Evolutionary conservation across 441 rosid genomes (phyloP).

Genomic region (Jatropha podagrica): DNA sequence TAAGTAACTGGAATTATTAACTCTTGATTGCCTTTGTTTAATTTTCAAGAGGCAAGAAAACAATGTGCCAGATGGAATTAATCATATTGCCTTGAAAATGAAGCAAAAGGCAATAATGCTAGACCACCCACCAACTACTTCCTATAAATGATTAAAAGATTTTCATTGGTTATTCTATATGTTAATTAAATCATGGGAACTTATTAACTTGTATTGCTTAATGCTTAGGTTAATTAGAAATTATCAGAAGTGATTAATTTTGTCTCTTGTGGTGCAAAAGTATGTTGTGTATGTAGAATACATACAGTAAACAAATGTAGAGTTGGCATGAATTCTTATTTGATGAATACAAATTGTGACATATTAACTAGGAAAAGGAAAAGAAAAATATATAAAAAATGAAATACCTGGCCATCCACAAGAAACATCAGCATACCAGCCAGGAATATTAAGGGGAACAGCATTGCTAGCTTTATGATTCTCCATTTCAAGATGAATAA

Average conservation of each 20-base stretch:
- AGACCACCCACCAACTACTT: neutral
- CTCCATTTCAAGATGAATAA: neutral
- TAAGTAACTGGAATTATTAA: neutral
- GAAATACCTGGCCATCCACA: constrained; percentile 43
- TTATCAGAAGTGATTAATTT: too few relatives aligned
- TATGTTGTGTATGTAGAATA: too few relatives aligned
- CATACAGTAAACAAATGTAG: too few relatives aligned
- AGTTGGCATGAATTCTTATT: neutral
- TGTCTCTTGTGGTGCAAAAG: too few relatives aligned
- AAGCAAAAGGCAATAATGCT: constrained; percentile 7
- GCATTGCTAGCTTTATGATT: neutral
- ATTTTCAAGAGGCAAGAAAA: neutral
- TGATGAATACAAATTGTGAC: neutral
- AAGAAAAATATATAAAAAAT: neutral
- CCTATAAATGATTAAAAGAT: too few relatives aligned
- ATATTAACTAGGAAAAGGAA: neutral
- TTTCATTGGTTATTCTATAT: too few relatives aligned
- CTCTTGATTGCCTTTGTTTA: neutral
- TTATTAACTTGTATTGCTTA: too few relatives aligned
- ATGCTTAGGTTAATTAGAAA: too few relatives aligned
- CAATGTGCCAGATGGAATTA: neutral
- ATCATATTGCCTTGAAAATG: constrained; percentile 10
- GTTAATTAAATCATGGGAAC: too few relatives aligned
- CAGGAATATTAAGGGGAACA: constrained; percentile 22
- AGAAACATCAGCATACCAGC: constrained; percentile 46